Evolutionary conservation across 192 early-diverging fungal genomes (phyloP), one percentile per base, ranked within the genome.

Genomic region (Backusella parvicylindrica): DNA sequence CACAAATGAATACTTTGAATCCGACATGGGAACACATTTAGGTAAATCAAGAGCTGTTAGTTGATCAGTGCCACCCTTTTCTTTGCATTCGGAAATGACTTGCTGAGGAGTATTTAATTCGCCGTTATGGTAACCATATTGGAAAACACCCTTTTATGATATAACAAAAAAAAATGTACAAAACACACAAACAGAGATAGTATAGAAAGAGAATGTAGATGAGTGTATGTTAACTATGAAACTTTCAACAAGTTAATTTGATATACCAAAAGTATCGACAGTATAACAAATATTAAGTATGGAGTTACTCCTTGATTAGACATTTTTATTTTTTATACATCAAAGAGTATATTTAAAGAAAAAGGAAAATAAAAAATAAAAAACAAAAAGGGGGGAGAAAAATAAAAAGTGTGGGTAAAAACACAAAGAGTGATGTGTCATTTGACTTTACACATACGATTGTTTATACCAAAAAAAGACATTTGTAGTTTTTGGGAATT

Each of bases 1-100:
- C 53, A 83, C 84, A 40, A 80, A 84, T 43, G 90, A 89, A 84
- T 79, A 94, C 78, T 82, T 74, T 2, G 77, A 81, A 69, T 83
- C 84, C 8, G 82, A 81, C 93, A 94, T 94, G 31, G 88, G 88
- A 37, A 94, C 86, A 64, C 93, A 94, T 65, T 81, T 76, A 6
- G 90, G 90, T 6, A 94, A 81, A 5, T 68, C 75, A 23, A n/a
- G 26, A 12, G 37, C 2, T 41, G 15, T 49, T 43, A 53, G 16
- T 32, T 36, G 40, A 50, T 68, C 21, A 38, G 0, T 49, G 36
- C 41, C 11, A 23, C 26, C 12, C 11, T 23, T 28, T 13, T 60
- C 53, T 60, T 60, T 60, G 16, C 85, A 84, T 63, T 84, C 84
- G 1, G 86, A 84, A 13, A 89, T 89, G 50, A 86, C 81, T 28